phyloP scores from a whole-genome alignment of 176 grass and related monocot species.

The Phoenix roebelenii region DNA sequence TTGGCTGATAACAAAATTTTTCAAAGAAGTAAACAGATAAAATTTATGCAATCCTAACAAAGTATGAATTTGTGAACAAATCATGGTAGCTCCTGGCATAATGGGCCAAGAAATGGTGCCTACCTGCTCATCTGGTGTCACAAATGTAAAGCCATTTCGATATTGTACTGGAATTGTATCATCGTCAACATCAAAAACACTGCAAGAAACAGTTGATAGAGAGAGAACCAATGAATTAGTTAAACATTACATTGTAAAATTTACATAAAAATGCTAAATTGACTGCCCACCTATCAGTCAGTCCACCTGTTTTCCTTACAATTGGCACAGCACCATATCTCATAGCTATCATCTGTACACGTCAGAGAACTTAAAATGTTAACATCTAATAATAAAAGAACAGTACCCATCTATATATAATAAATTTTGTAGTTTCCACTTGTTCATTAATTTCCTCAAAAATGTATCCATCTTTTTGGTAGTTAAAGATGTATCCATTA shows the following conservation, averaged over 20 bases:
- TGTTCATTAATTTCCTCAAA: too few species aligned
- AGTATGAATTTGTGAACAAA: neutral
- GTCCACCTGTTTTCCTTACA: conserved; percentile 82
- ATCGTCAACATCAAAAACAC: conserved; percentile 81
- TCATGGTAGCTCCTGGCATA: conserved; percentile 4
- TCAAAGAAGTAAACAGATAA: too few species aligned
- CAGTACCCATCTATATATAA: too few species aligned
- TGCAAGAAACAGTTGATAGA: conserved; percentile 22
- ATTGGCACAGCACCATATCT: conserved; percentile 87
- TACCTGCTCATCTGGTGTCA: conserved; percentile 75
- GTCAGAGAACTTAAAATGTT: conserved; percentile 5
- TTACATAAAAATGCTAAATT: neutral
- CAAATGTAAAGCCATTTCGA: conserved; percentile 86
- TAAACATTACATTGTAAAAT: neutral
- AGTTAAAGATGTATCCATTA: too few species aligned
- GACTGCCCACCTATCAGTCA: conserved; percentile 73
- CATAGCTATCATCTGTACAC: conserved; percentile 90
- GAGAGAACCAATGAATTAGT: neutral
- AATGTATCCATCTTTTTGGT: too few species aligned
- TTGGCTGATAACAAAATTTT: too few species aligned
- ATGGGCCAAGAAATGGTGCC: conserved; percentile 3
- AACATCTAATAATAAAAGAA: neutral
- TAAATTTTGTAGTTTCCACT: too few species aligned
- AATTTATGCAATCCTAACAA: too few species aligned
- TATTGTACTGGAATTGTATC: conserved; percentile 46